Percentiles rank a stretch among this genome's conserved stretches.
These are phyloP conservation scores for Actinomortierella wolfii DNA, from an alignment of 371 early-diverging fungal genomes.

Conservation along the genomic window DNA sequence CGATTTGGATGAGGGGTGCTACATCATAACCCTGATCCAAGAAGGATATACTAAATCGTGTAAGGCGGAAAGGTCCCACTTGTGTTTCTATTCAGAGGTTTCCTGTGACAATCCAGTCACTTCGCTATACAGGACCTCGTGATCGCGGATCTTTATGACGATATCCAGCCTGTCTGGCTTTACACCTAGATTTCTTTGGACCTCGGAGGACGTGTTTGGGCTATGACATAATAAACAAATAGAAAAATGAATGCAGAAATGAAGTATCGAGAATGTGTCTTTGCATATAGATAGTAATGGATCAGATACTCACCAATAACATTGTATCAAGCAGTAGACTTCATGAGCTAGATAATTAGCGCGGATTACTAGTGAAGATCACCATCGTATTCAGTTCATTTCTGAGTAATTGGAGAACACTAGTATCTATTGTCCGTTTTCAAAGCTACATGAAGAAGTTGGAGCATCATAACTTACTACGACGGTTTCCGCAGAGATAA, in stretches of 20 bases:
- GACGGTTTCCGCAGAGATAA: no score
- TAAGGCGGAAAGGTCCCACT: conserved; percentile 22
- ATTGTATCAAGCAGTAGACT: no score
- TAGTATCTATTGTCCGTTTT: no score
- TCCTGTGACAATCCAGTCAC: conserved; percentile 17
- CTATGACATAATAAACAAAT: conserved; percentile 5
- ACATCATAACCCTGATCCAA: conserved; percentile 10
- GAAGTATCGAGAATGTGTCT: no score
- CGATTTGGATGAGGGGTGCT: conserved; percentile 17
- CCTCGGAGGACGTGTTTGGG: conserved; percentile 9
- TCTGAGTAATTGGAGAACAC: no score
- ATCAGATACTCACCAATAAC: no score
- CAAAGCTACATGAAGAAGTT: no score
- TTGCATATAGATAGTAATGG: no score
- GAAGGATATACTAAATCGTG: conserved; percentile 18
- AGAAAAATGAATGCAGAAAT: background rate
- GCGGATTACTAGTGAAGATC: no score
- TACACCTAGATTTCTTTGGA: conserved; percentile 14
- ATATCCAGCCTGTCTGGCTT: conserved; percentile 21
- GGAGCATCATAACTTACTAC: no score
- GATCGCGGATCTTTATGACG: conserved; percentile 6
- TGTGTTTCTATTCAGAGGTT: conserved; percentile 8
- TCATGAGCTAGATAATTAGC: no score
- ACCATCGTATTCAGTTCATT: no score
- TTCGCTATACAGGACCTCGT: conserved; percentile 19